A percentile compares a stretch with the other conserved stretches of the same genome.
These are phyloP conservation scores for Ascochyta fabae DNA, from an alignment of 2,329 filamentous ascomycete genomes.

Conservation along the genomic window DNA sequence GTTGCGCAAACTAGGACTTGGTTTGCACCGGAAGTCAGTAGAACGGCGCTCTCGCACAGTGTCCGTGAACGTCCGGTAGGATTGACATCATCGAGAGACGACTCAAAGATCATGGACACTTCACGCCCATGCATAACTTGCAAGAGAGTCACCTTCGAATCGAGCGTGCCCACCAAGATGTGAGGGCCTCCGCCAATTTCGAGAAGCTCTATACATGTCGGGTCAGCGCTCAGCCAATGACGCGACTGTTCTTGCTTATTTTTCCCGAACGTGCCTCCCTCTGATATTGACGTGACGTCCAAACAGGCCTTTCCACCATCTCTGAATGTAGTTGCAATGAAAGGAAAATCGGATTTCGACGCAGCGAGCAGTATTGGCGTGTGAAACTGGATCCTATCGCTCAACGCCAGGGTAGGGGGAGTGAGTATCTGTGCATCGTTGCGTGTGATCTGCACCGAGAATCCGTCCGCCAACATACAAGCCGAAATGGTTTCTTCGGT, in stretches of 20 bases:
- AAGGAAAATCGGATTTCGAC: constrained; percentile 20
- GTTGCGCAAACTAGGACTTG: constrained; percentile 44
- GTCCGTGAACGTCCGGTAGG: constrained; percentile 13
- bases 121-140: constrained; percentile 16
- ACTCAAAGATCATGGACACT: constrained; percentile 20
- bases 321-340: constrained; percentile 31
- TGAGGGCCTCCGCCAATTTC: constrained; percentile 23
- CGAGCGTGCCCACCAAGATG: constrained; percentile 40
- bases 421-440: constrained; percentile 33
- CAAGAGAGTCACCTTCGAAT: constrained; percentile 33
- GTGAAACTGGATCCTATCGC: constrained; percentile 25
- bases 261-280: constrained; percentile 24
- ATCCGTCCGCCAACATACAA: constrained; percentile 25
- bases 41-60: constrained; percentile 41
- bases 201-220: constrained; percentile 45
- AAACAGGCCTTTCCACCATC: constrained; percentile 30
- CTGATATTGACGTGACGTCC: constrained; percentile 25
- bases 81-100: constrained; percentile 12
- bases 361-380: constrained; percentile 31
- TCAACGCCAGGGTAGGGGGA: constrained; percentile 23
- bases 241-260: constrained; percentile 8
- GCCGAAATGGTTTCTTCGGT: constrained; percentile 43
- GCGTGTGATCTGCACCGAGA: constrained; percentile 42
- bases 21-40: constrained; percentile 21
- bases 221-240: constrained; percentile 32